Conservation (phyloP, 352 stramenopile genomes). For the Globisporangium recalcitrans region DNA sequence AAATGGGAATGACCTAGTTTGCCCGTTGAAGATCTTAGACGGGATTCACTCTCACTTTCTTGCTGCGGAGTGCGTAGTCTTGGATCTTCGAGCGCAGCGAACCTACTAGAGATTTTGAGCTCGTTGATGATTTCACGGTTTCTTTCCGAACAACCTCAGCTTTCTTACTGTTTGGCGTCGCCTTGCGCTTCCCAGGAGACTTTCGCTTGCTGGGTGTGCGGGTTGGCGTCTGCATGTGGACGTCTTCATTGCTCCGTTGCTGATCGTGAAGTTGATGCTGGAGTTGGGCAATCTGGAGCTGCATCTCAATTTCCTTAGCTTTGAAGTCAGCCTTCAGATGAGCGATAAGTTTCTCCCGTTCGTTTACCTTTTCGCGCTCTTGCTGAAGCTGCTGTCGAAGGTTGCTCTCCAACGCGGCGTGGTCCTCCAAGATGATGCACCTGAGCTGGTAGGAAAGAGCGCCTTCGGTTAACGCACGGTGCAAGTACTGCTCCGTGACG, state of each 20-base stretch:
- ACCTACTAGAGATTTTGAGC: constrained; percentile 42
- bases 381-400: constrained; percentile 39
- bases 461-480: constrained; percentile 50
- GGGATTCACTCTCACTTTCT: constrained; percentile 48
- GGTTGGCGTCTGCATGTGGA: constrained; percentile 29
- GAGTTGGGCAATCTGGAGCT: constrained; percentile 55
- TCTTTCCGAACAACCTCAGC: constrained; percentile 34
- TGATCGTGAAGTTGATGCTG: constrained; percentile 36
- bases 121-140: constrained; percentile 33
- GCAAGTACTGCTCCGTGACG: constrained; percentile 61
- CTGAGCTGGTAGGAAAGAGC: constrained; percentile 44
- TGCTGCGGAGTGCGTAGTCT: constrained; percentile 39
- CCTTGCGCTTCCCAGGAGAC: constrained; percentile 51
- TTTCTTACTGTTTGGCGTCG: constrained; percentile 33
- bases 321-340: constrained; percentile 51
- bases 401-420: constrained; percentile 26
- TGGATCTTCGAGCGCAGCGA: constrained; percentile 43
- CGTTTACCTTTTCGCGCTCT: constrained; percentile 59
- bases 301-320: constrained; percentile 65
- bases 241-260: constrained; percentile 19
- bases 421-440: constrained; percentile 41
- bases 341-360: constrained; percentile 44
- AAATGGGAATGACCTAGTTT: constrained; percentile 6
- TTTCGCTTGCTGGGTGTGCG: constrained; percentile 27
- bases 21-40: constrained; percentile 22